phyloP scores from a whole-genome alignment of 1,139 yeast species.

The Lodderomyces margitis region DNA sequence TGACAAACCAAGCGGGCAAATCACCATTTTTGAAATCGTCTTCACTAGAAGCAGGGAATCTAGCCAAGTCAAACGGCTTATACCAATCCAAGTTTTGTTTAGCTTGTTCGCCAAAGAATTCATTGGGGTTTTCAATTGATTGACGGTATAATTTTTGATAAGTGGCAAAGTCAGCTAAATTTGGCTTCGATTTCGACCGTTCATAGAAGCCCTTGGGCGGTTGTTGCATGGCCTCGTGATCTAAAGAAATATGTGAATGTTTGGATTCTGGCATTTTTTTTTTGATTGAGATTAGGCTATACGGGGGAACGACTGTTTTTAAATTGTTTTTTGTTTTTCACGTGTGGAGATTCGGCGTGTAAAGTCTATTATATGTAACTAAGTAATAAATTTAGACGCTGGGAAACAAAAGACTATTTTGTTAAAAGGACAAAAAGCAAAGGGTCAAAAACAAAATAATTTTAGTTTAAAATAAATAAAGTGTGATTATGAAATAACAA shows the following conservation, averaged over 20 bases:
- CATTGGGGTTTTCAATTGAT: conserved; percentile 64
- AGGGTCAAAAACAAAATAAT: no score
- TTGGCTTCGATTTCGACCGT: conserved; percentile 49
- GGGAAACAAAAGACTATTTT: no score
- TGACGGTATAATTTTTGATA: conserved; percentile 61
- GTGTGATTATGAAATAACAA: no score
- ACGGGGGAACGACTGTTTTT: background rate
- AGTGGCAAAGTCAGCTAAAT: conserved; percentile 51
- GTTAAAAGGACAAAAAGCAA: no score
- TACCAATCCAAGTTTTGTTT: conserved; percentile 59
- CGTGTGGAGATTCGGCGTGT: no score
- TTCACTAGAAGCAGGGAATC: conserved; percentile 49
- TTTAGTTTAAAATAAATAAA: no score
- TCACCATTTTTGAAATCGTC: conserved; percentile 63
- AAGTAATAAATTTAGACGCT: no score
- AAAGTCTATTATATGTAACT: no score
- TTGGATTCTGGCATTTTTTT: conserved; percentile 21
- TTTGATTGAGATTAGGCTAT: no score
- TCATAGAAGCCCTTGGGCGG: conserved; percentile 62
- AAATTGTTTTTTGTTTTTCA: no score
- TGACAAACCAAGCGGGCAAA: conserved; percentile 74
- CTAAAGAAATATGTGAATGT: conserved; percentile 33
- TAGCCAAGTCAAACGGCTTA: conserved; percentile 57
- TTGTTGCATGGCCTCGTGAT: conserved; percentile 40
- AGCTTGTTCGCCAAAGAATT: conserved; percentile 66